phyloP scores from a whole-genome alignment of 805 yeast species.

The Saturnispora serradocipensis region DNA sequence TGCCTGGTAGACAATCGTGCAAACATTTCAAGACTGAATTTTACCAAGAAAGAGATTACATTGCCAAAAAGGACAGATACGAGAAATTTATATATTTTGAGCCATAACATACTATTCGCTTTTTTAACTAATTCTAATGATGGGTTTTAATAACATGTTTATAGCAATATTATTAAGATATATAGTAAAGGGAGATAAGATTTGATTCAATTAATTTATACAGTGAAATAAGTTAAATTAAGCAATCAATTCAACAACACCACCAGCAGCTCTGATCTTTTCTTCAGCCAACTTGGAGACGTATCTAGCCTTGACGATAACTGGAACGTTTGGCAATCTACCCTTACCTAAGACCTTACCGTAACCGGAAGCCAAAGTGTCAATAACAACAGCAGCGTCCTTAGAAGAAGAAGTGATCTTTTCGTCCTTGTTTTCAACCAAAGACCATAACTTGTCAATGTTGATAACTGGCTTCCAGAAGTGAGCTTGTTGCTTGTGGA shows the following conservation, averaged over 20 bases:
- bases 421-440: conserved; percentile 91
- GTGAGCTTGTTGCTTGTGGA: conserved; percentile 90
- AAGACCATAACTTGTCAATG: conserved; percentile 98
- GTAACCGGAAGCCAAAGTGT: conserved; percentile 98
- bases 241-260: conserved; percentile 99
- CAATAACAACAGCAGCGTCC: conserved; percentile 96
- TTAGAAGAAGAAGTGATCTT: conserved; percentile 76
- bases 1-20: not conserved
- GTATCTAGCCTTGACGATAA: conserved; percentile 98
- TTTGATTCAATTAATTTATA: conserved; percentile 3
- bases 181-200: conserved; percentile 6
- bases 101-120: not conserved
- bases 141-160: not conserved
- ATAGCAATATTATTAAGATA: not conserved
- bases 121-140: not conserved
- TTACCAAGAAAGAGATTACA: not conserved
- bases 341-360: conserved; percentile 99
- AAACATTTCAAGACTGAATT: not conserved
- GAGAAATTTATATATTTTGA: not conserved
- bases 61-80: not conserved
- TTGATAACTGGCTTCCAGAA: conserved; percentile 98
- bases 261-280: conserved; percentile 99
- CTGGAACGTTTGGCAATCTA: conserved; percentile 95
- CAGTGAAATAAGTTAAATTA: conserved; percentile 32
- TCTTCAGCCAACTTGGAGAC: conserved; percentile 99